Evolutionary conservation across 495 filamentous ascomycete genomes (phyloP).

Genomic region (Penicillium argentinense): DNA sequence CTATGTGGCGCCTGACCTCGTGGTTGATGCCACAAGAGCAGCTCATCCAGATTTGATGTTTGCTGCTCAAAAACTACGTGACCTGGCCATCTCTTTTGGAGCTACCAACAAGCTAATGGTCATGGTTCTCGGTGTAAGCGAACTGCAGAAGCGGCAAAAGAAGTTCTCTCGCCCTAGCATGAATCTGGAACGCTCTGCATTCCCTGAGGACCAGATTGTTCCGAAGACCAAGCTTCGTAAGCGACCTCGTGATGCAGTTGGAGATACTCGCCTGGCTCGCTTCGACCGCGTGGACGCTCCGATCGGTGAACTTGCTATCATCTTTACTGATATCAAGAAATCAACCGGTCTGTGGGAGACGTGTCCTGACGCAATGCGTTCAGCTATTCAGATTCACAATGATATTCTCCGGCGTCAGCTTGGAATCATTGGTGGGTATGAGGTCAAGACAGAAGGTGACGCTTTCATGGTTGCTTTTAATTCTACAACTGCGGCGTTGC

Average conservation of each 20-base stretch:
- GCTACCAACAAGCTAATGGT: slow-evolving; percentile 96
- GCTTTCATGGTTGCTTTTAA: slow-evolving; percentile 99
- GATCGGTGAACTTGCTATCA: slow-evolving; percentile 83
- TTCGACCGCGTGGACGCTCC: slow-evolving; percentile 92
- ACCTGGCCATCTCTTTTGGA: slow-evolving; percentile 94
- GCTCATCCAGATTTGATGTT: slow-evolving; percentile 90
- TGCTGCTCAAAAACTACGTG: slow-evolving; percentile 91
- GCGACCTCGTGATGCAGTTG: slow-evolving; percentile 62
- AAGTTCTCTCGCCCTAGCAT: slow-evolving; percentile 73
- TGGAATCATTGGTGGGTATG: slow-evolving; percentile 91
- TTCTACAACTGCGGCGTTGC: slow-evolving; percentile 85
- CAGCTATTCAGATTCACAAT: slow-evolving; percentile 94
- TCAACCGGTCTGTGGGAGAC: slow-evolving; percentile 97
- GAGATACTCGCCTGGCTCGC: slow-evolving; percentile 77
- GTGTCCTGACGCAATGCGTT: slow-evolving; percentile 90
- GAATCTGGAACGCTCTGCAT: slow-evolving; percentile 72
- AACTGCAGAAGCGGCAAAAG: slow-evolving; percentile 79
- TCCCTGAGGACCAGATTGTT: slow-evolving; percentile 67
- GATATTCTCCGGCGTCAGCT: slow-evolving; percentile 92
- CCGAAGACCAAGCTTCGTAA: slow-evolving; percentile 63
- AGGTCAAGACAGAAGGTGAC: slow-evolving; percentile 99
- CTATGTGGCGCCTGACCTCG: slow-evolving; percentile 79
- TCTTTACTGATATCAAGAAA: slow-evolving; percentile 99
- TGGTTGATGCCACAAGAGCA: slow-evolving; percentile 85
- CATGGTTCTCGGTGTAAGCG: slow-evolving; percentile 90